Base-by-base conservation (phyloP, 495 filamentous ascomycete species). In the Tuber calosporum region DNA sequence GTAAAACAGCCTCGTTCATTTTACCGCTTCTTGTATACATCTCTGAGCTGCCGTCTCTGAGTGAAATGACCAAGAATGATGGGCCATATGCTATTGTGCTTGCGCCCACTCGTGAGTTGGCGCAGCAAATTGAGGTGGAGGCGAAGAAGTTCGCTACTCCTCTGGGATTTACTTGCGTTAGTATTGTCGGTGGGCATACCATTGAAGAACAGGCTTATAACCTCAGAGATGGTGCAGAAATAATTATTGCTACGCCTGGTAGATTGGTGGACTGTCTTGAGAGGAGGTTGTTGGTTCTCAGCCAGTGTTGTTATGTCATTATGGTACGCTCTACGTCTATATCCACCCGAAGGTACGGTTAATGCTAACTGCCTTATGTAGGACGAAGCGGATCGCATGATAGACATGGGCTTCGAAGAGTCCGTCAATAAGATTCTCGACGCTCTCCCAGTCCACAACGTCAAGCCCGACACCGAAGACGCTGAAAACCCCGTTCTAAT, bases 351-450 rank as follows among this genome's bases (percentile, higher is more conserved):
- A 26, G 26, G 53, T 6, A 88, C 87, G 86, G 53, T 34, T 17
- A 17, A 30, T 30, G 53, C 53, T 62, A 30, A 62, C 53, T 1
- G 53, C 4, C 0, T 9, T 30, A 17, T 62, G 53, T 4, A 62
- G 53, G 95, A 99, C 83, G 95, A 99, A 88, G 95, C 95, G 68
- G 95, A 99, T 84, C 90, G 95, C 45, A 99, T 99, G 95, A 97
- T 99, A 75, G 95, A 99, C 82, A 88, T 98, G 74, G 95, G 95
- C 69, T 98, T 99, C 82, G 96, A 98, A 83, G 96, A 97, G 79
- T 92, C 93, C 2, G 92, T 99, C 69, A 98, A 97, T 82, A 97
- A 97, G 82, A 99, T 99, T 78, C 89, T 99, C 45, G 93, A 97
- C 79, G 95, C 96, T n/a, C 88, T 99, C 3, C 95, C 95, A 4